Percentiles rank a stretch among this genome's conserved stretches.
Conservation (phyloP, 306 rosid genomes). For the Vigna hirtella region DNA sequence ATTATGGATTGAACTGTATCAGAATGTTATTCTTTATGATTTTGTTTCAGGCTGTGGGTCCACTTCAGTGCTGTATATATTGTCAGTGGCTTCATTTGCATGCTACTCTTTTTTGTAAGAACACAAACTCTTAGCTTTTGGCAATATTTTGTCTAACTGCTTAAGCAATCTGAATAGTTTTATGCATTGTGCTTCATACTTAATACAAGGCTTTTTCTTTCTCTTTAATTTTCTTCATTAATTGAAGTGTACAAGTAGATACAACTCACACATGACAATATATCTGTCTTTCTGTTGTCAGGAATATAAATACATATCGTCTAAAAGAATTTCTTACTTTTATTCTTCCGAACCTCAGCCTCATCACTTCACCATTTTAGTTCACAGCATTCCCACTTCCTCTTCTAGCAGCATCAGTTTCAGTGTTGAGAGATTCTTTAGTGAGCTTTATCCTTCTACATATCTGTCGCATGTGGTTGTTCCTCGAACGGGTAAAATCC, state of each 20-base stretch:
- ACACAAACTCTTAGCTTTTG: slow-evolving; percentile 33
- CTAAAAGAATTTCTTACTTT: slow-evolving; percentile 76
- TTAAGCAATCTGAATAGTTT: slow-evolving; percentile 25
- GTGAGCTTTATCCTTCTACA: slow-evolving; percentile 73
- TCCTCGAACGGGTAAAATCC: slow-evolving; percentile 67
- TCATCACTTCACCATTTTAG: slow-evolving; percentile 89
- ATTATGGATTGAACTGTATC: slow-evolving; percentile 24
- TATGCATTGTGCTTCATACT: slow-evolving; percentile 33
- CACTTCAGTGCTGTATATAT: slow-evolving; percentile 90
- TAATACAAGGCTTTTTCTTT: slow-evolving; percentile 15
- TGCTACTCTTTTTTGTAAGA: slow-evolving; percentile 81
- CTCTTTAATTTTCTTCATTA: slow-evolving; percentile 24
- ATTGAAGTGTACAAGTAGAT: slow-evolving; percentile 33
- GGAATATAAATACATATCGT: slow-evolving; percentile 81
- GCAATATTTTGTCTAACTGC: slow-evolving; percentile 28
- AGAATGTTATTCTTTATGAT: slow-evolving; percentile 17
- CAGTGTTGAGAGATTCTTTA: slow-evolving; percentile 71
- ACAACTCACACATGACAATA: slow-evolving; percentile 24
- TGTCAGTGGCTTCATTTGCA: slow-evolving; percentile 77
- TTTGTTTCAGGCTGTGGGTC: slow-evolving; percentile 79
- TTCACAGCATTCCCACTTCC: slow-evolving; percentile 73
- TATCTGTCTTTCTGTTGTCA: slow-evolving; percentile 50
- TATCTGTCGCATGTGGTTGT: slow-evolving; percentile 82
- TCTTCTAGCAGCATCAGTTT: slow-evolving; percentile 63
- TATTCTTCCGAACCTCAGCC: slow-evolving; percentile 84